These are phyloP conservation scores for Ascochyta fabae DNA, from an alignment of 2,329 filamentous ascomycete species.

Conservation along the genomic window DNA sequence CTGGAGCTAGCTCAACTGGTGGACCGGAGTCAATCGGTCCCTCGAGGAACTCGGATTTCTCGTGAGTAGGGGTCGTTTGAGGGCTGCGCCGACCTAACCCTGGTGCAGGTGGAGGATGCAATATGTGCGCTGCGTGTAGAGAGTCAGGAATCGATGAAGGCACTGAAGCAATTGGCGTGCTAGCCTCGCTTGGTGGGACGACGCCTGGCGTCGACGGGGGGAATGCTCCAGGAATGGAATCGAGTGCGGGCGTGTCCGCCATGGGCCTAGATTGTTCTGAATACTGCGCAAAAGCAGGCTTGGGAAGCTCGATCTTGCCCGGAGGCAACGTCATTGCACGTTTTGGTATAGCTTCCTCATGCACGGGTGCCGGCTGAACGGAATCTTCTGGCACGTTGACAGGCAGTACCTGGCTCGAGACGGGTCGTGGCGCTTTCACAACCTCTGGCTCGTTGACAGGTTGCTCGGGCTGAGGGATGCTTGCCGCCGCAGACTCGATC, in stretches of 20 bases:
- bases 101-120: slow-evolving; percentile 29
- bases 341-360: slow-evolving; percentile 18
- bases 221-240: slow-evolving; percentile 65
- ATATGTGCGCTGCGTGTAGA: slow-evolving; percentile 25
- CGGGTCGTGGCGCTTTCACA: slow-evolving; percentile 6
- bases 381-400: background rate
- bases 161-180: slow-evolving; percentile 38
- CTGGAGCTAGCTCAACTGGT: slow-evolving; percentile 31
- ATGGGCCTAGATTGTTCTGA: slow-evolving; percentile 31
- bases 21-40: slow-evolving; percentile 38
- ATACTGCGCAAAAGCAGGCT: slow-evolving; percentile 19
- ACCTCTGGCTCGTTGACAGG: slow-evolving; percentile 13
- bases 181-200: slow-evolving; percentile 48
- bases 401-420: slow-evolving; percentile 12
- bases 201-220: slow-evolving; percentile 58
- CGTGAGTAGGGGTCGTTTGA: slow-evolving; percentile 37
- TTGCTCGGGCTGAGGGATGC: slow-evolving; percentile 17
- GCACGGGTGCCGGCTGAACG: slow-evolving; percentile 2
- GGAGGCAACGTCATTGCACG: slow-evolving; percentile 31
- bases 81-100: slow-evolving; percentile 29
- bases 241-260: slow-evolving; percentile 37
- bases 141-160: slow-evolving; percentile 10
- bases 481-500: slow-evolving; percentile 20
- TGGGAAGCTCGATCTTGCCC: slow-evolving; percentile 35
- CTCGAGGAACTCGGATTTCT: slow-evolving; percentile 44